phyloP scores from a whole-genome alignment of 306 rosid genomes.

The Castanopsis chinensis region DNA sequence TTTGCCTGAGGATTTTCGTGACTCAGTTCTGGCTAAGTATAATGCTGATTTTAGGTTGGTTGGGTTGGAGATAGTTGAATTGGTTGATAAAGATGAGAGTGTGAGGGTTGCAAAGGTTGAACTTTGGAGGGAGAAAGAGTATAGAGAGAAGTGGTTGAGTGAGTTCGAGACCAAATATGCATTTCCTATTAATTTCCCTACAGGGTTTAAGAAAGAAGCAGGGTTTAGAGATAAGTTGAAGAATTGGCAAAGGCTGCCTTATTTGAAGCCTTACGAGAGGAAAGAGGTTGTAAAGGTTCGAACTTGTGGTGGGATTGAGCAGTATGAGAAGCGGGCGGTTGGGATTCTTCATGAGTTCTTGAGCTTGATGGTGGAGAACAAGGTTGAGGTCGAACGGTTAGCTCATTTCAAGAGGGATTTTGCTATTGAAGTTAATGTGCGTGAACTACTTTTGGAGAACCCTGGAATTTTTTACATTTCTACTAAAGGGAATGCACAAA shows the following conservation, averaged over 20 bases:
- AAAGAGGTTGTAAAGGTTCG: conserved; percentile 37
- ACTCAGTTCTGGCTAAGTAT: conserved; percentile 53
- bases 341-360: conserved; percentile 77
- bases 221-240: conserved; percentile 68
- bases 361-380: conserved; percentile 81
- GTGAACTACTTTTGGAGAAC: conserved; percentile 55
- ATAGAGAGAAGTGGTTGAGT: conserved; percentile 78
- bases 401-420: conserved; percentile 68
- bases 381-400: conserved; percentile 75
- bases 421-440: conserved; percentile 54
- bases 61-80: conserved; percentile 59
- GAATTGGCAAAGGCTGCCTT: conserved; percentile 85
- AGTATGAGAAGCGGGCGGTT: conserved; percentile 72
- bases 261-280: conserved; percentile 64
- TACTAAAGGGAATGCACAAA: conserved; percentile 54
- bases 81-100: conserved; percentile 46
- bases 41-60: conserved; percentile 44
- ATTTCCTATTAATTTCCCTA: conserved; percentile 66
- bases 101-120: conserved; percentile 46
- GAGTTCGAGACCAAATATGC: conserved; percentile 69
- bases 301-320: conserved; percentile 50
- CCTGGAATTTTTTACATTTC: conserved; percentile 82
- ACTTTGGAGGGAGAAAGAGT: conserved; percentile 73
- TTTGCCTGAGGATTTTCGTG: conserved; percentile 70
- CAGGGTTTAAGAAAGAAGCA: conserved; percentile 52